Evolutionary conservation across 1,284 basidiomycete species (phyloP).

Genomic region (Puccinia horiana): DNA sequence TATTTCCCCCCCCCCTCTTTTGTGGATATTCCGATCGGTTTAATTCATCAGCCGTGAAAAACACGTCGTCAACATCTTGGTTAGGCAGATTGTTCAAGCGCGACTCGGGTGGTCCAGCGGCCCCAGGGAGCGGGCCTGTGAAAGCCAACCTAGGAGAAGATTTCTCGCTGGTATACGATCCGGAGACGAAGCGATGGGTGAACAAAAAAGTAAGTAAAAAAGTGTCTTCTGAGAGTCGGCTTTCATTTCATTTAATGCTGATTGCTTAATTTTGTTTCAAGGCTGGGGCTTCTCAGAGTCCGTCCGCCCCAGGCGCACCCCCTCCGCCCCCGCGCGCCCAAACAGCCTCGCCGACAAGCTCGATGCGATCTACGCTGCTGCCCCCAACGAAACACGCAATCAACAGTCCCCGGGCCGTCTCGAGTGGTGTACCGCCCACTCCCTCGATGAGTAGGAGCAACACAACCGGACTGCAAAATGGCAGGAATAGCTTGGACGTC

Average conservation of each 20-base stretch:
- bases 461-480: not conserved
- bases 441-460: slow-evolving; percentile 1
- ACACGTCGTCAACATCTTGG: slow-evolving; percentile 64
- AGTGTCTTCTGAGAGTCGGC: not conserved
- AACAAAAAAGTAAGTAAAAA: slow-evolving; percentile 76
- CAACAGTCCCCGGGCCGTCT: not conserved
- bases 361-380: slow-evolving; percentile 52
- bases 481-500: not conserved
- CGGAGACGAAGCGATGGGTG: slow-evolving; percentile 91
- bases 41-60: slow-evolving; percentile 51
- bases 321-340: slow-evolving; percentile 65
- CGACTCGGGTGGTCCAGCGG: slow-evolving; percentile 59
- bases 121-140: slow-evolving; percentile 67
- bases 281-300: slow-evolving; percentile 64
- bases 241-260: not conserved
- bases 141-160: slow-evolving; percentile 92
- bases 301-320: slow-evolving; percentile 61
- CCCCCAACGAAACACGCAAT: not conserved
- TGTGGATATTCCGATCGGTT: not conserved
- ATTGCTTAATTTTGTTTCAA: slow-evolving; percentile 8
- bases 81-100: slow-evolving; percentile 68
- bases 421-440: not conserved
- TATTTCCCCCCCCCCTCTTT: not conserved
- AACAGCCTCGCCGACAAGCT: slow-evolving; percentile 72
- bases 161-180: slow-evolving; percentile 88